Conservation (phyloP, 805 yeast genomes). For the Schizosaccharomyces octosporus region DNA sequence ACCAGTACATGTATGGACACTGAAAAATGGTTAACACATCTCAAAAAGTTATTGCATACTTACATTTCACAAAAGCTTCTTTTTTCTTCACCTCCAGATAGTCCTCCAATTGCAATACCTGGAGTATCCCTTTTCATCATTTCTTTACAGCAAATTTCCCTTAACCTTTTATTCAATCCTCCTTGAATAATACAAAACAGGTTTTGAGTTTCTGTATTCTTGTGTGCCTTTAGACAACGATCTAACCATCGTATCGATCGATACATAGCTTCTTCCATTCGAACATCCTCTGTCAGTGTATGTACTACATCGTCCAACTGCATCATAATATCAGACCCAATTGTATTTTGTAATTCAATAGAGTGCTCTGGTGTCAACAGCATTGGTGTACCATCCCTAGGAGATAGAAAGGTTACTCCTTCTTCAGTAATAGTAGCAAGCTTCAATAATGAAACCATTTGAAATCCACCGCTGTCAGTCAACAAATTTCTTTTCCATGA, state of each 20-base stretch:
- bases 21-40: not conserved
- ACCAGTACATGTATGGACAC: slow-evolving; percentile 18
- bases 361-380: slow-evolving; percentile 24
- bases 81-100: slow-evolving; percentile 24
- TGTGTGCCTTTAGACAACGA: slow-evolving; percentile 21
- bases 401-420: slow-evolving; percentile 21
- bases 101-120: slow-evolving; percentile 24
- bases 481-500: slow-evolving; percentile 20
- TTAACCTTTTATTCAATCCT: slow-evolving; percentile 19
- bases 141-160: slow-evolving; percentile 18
- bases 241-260: slow-evolving; percentile 22
- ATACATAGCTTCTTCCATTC: slow-evolving; percentile 24
- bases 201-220: slow-evolving; percentile 19
- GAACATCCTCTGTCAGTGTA: slow-evolving; percentile 20
- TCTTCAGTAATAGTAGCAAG: slow-evolving; percentile 24
- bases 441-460: slow-evolving; percentile 22
- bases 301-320: slow-evolving; percentile 23
- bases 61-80: slow-evolving; percentile 17
- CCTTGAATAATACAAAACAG: slow-evolving; percentile 23
- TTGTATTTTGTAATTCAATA: slow-evolving; percentile 20
- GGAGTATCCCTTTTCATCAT: slow-evolving; percentile 22
- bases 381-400: slow-evolving; percentile 24
- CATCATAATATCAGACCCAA: slow-evolving; percentile 24
- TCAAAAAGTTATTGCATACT: not conserved
- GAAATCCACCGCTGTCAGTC: slow-evolving; percentile 15